Conservation (phyloP, 2,329 filamentous ascomycete species). For the Verticillium tricorpus region DNA sequence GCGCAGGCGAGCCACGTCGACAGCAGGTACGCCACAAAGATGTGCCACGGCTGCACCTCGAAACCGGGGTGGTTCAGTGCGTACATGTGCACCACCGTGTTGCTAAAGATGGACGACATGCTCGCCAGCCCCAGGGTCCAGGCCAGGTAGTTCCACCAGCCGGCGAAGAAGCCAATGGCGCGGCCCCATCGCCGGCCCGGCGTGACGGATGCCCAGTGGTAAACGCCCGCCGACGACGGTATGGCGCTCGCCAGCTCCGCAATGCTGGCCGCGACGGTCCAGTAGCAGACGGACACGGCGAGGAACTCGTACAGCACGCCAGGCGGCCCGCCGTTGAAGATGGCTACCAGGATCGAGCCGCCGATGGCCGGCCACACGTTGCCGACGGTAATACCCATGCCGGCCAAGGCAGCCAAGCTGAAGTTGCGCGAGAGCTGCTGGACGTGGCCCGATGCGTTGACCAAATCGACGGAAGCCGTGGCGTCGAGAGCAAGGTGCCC, state of each 20-base stretch:
- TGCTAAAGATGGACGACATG: slow-evolving; percentile 35
- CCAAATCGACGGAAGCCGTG: background rate
- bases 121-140: slow-evolving; percentile 34
- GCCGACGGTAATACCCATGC: slow-evolving; percentile 35
- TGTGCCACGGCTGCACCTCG: slow-evolving; percentile 32
- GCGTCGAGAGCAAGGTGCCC: background rate
- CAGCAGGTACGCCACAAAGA: slow-evolving; percentile 36
- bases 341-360: slow-evolving; percentile 41
- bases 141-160: slow-evolving; percentile 41
- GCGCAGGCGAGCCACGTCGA: slow-evolving; percentile 33
- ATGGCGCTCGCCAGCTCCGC: slow-evolving; percentile 58
- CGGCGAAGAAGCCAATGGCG: slow-evolving; percentile 39
- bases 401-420: slow-evolving; percentile 34
- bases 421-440: slow-evolving; percentile 34
- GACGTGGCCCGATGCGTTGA: slow-evolving; percentile 36
- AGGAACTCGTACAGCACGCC: slow-evolving; percentile 60
- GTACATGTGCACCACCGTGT: slow-evolving; percentile 39
- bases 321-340: slow-evolving; percentile 58
- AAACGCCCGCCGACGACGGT: slow-evolving; percentile 56
- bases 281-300: slow-evolving; percentile 46
- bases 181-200: slow-evolving; percentile 47
- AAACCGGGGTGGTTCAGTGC: slow-evolving; percentile 33
- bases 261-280: slow-evolving; percentile 52
- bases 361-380: slow-evolving; percentile 40
- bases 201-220: slow-evolving; percentile 58